Conservation (phyloP, 2,329 filamentous ascomycete species). For the Diaporthe sp. region DNA sequence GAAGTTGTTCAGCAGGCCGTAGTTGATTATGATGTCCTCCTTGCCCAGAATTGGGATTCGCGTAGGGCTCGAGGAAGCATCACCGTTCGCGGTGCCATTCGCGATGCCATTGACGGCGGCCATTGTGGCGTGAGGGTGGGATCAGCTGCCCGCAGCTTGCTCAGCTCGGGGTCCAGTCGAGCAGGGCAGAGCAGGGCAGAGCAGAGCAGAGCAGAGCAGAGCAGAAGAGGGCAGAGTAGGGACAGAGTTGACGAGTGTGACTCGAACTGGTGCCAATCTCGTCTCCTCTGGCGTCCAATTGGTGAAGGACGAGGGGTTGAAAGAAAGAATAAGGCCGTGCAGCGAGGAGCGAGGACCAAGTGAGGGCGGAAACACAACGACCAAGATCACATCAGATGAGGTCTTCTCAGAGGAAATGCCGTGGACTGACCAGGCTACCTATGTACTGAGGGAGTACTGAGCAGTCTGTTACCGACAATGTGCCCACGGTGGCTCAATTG, state of each 20-base stretch:
- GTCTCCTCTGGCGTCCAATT: conserved; percentile 2
- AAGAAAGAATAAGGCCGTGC: neutral
- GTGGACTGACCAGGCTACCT: conserved; percentile 16
- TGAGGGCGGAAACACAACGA: neutral
- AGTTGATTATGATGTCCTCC: conserved; percentile 91
- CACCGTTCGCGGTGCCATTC: conserved; percentile 43
- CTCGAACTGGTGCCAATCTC: neutral
- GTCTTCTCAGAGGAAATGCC: neutral
- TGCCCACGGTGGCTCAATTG: conserved; percentile 18
- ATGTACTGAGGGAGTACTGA: conserved; percentile 6
- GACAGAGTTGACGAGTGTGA: neutral
- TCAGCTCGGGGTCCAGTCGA: conserved; percentile 21
- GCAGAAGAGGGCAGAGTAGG: too few relatives aligned
- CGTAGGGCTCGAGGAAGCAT: conserved; percentile 56
- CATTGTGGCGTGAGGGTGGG: conserved; percentile 36
- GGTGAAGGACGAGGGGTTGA: neutral
- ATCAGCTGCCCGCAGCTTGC: conserved; percentile 37
- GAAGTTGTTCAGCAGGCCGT: conserved; percentile 88
- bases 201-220: conserved; percentile 10
- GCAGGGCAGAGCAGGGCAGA: conserved; percentile 17
- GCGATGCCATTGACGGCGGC: conserved; percentile 39
- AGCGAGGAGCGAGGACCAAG: too few relatives aligned
- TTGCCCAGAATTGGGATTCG: conserved; percentile 86
- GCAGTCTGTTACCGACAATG: neutral
- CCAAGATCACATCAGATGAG: conserved; percentile 24